These are phyloP conservation scores for Royoungia palumana DNA, from an alignment of 768 basidiomycete species.

Conservation along the genomic window DNA sequence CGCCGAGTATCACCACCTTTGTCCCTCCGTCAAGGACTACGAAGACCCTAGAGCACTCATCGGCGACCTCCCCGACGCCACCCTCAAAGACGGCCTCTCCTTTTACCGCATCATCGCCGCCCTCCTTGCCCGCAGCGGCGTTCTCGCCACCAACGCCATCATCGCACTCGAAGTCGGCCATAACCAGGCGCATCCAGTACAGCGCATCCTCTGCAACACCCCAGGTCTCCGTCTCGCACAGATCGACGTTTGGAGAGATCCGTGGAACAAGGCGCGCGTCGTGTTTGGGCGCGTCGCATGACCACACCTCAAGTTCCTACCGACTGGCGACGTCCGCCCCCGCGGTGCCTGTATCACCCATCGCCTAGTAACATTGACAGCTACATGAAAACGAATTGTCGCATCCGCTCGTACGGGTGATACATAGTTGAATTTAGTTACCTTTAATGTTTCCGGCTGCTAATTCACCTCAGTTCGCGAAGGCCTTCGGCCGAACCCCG, in stretches of 20 bases:
- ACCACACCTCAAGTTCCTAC: slow-evolving; percentile 4
- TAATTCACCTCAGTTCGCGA: slow-evolving; percentile 12
- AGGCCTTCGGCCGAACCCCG: too few relatives aligned
- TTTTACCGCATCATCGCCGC: slow-evolving; percentile 73
- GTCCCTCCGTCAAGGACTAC: slow-evolving; percentile 65
- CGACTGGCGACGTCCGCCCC: not conserved
- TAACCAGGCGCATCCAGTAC: slow-evolving; percentile 63
- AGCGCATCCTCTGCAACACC: slow-evolving; percentile 49
- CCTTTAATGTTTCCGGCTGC: slow-evolving; percentile 9
- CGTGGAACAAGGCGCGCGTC: slow-evolving; percentile 72
- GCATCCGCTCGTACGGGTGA: not conserved
- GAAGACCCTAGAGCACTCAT: slow-evolving; percentile 84
- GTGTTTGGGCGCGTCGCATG: slow-evolving; percentile 53
- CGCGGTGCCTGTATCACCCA: not conserved
- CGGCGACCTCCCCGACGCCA: slow-evolving; percentile 55
- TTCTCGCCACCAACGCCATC: slow-evolving; percentile 51
- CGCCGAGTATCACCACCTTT: slow-evolving; percentile 58
- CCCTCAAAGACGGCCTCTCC: slow-evolving; percentile 47
- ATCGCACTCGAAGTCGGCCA: slow-evolving; percentile 81
- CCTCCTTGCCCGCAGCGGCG: slow-evolving; percentile 47
- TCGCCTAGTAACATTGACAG: slow-evolving; percentile 16
- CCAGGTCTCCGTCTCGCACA: slow-evolving; percentile 42
- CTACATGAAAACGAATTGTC: slow-evolving; percentile 1
- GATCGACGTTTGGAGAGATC: slow-evolving; percentile 71
- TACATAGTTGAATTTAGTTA: not conserved